Evolutionary conservation across 192 early-diverging fungal genomes (phyloP).

Genomic region (Backusella psychrophila): DNA sequence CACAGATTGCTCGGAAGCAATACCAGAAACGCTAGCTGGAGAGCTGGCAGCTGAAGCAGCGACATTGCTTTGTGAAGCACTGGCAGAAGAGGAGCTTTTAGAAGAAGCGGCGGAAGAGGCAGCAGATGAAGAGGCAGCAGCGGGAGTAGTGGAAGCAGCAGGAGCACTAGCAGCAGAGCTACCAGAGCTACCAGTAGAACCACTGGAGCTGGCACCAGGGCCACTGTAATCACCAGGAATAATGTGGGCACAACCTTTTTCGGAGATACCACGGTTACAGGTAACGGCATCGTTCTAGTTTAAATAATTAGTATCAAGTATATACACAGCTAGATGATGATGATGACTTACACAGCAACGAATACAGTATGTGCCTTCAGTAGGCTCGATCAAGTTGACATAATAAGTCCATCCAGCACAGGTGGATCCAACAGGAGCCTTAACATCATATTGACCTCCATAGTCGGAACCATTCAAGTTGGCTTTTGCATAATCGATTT

Average conservation of each 20-base stretch:
- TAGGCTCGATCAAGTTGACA: conserved; percentile 46
- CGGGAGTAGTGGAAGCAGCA: neutral
- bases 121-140: neutral
- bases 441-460: conserved; percentile 51
- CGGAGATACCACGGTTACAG: conserved; percentile 44
- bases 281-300: conserved; percentile 28
- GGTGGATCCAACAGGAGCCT: conserved; percentile 39
- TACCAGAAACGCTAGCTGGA: neutral
- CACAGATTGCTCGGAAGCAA: neutral
- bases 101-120: neutral
- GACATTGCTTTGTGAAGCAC: neutral
- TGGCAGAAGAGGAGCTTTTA: neutral
- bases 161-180: neutral
- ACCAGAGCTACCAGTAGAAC: neutral
- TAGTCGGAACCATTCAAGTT: conserved; percentile 37
- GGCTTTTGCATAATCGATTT: conserved; percentile 40
- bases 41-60: neutral
- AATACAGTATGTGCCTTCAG: conserved; percentile 40
- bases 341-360: conserved; percentile 43
- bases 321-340: neutral
- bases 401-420: conserved; percentile 42
- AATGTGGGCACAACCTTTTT: conserved; percentile 42
- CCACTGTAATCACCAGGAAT: conserved; percentile 51
- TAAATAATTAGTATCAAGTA: neutral
- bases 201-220: neutral